These are phyloP conservation scores for Basidioascus undulatus DNA, from an alignment of 768 basidiomycete genomes.

Conservation along the genomic window DNA sequence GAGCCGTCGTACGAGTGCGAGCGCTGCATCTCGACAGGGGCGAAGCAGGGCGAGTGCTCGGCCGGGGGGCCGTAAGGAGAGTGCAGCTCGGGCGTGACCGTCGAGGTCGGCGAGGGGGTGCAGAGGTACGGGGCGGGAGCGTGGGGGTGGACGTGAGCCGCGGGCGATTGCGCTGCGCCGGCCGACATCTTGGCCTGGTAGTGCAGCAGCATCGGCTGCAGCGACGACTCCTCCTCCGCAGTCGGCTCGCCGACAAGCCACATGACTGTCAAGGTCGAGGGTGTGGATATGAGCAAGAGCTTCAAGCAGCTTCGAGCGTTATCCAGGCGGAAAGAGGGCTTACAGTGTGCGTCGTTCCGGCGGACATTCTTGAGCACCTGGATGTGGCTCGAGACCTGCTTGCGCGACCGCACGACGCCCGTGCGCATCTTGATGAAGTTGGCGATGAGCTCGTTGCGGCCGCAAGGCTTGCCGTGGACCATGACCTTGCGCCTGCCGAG, in stretches of 20 bases:
- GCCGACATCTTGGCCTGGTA: too few species aligned
- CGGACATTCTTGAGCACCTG: slow-evolving; percentile 18
- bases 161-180: too few species aligned
- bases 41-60: neutral
- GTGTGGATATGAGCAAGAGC: neutral
- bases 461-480: slow-evolving; percentile 17
- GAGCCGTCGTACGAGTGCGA: neutral
- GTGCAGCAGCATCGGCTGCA: slow-evolving; percentile 1
- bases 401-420: slow-evolving; percentile 14
- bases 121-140: neutral
- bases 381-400: slow-evolving; percentile 19
- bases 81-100: neutral
- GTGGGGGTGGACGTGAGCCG: too few species aligned
- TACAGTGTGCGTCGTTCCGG: slow-evolving; percentile 10
- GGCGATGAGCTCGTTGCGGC: slow-evolving; percentile 20
- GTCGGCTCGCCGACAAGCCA: slow-evolving; percentile 9
- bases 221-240: slow-evolving; percentile 10
- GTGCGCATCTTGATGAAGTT: slow-evolving; percentile 16
- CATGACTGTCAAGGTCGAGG: slow-evolving; percentile 8
- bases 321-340: neutral
- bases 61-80: neutral
- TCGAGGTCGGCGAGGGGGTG: slow-evolving; percentile 2
- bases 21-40: too few species aligned
- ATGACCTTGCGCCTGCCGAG: slow-evolving; percentile 16
- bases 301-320: neutral